phyloP scores from a whole-genome alignment of 192 early-diverging fungal species.

The Haplosporangium gracile region DNA sequence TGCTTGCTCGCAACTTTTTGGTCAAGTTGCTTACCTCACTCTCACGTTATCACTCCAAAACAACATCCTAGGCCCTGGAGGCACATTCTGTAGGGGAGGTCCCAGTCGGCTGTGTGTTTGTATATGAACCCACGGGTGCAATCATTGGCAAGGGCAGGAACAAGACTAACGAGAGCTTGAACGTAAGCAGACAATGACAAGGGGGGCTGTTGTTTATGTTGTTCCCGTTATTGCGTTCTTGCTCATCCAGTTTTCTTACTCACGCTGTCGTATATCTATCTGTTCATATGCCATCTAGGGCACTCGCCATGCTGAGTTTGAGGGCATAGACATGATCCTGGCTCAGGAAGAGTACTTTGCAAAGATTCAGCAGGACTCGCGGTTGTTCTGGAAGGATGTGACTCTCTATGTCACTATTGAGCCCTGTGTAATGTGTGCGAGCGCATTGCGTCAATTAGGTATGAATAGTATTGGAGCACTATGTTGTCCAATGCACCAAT shows the following conservation, averaged over 20 bases:
- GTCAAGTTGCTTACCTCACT: background rate
- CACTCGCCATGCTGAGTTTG: conserved; percentile 95
- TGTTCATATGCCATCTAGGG: conserved; percentile 63
- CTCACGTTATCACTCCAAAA: conserved; percentile 4
- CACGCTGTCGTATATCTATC: background rate
- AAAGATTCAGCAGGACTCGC: conserved; percentile 31
- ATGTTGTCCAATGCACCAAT: background rate
- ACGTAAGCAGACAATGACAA: conserved; percentile 66
- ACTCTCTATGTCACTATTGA: conserved; percentile 97
- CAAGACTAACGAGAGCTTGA: conserved; percentile 85
- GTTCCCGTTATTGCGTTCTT: background rate
- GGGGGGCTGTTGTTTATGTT: background rate
- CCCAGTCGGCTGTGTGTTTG: conserved; percentile 97
- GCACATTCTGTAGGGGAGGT: conserved; percentile 89
- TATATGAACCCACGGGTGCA: conserved; percentile 64
- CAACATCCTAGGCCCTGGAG: conserved; percentile 76
- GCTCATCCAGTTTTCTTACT: background rate
- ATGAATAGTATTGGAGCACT: conserved; percentile 5
- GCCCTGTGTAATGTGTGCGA: conserved; percentile 98
- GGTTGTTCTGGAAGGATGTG: conserved; percentile 50
- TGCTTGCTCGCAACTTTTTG: background rate
- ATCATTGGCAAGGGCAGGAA: conserved; percentile 91
- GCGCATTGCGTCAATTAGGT: conserved; percentile 87
- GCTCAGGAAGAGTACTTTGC: conserved; percentile 30
- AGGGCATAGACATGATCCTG: conserved; percentile 88